Conservation (phyloP, 371 early-diverging fungal species). For the Mortierella sp. region DNA sequence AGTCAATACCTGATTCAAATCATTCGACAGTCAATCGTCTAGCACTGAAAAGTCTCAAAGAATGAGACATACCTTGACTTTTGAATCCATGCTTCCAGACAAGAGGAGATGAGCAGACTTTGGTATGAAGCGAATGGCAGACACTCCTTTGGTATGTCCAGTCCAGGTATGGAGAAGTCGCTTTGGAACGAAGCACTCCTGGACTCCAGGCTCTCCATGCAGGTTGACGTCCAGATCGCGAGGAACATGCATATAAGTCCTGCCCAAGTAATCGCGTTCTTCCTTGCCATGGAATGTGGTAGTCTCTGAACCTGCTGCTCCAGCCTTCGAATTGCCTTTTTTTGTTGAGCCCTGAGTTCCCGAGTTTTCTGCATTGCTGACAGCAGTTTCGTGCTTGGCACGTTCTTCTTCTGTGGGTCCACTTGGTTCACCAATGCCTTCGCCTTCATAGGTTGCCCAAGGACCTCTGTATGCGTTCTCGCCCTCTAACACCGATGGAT, state of each 20-base stretch:
- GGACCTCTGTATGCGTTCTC: constrained; percentile 90
- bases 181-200: constrained; percentile 90
- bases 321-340: constrained; percentile 36
- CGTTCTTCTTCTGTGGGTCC: constrained; percentile 69
- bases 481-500: constrained; percentile 79
- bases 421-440: constrained; percentile 66
- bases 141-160: constrained; percentile 94
- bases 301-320: constrained; percentile 67
- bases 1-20: neutral
- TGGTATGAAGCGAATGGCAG: constrained; percentile 91
- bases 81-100: constrained; percentile 92
- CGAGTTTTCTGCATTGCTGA: constrained; percentile 38
- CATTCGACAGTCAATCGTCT: neutral
- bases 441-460: constrained; percentile 95
- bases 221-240: constrained; percentile 84
- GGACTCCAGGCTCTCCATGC: constrained; percentile 76
- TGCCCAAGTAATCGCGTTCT: constrained; percentile 89
- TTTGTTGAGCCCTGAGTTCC: constrained; percentile 7
- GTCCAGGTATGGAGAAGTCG: constrained; percentile 89
- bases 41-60: neutral
- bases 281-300: constrained; percentile 80
- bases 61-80: constrained; percentile 76
- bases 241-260: constrained; percentile 96
- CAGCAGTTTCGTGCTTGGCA: constrained; percentile 34
- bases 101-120: constrained; percentile 90